Percentiles rank a stretch among this genome's conserved stretches.
Evolutionary conservation across 257 asterid species (phyloP).

Genomic region (Solanum stenotomum): DNA sequence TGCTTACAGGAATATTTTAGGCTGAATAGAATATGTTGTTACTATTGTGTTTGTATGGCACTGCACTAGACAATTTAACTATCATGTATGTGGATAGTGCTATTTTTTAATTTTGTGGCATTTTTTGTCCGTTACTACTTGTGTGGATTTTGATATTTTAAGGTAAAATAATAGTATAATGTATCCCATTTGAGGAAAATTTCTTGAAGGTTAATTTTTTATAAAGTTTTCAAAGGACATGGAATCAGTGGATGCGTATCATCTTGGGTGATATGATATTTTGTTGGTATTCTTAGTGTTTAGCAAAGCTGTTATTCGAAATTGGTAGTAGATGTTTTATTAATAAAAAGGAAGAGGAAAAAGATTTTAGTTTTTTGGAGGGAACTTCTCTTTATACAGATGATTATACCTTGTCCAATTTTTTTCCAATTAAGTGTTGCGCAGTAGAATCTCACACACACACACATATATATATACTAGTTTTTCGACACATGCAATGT

Average conservation of each 20-base stretch:
- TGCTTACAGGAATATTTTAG: constrained; percentile 68
- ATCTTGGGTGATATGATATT: not conserved
- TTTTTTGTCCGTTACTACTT: not conserved
- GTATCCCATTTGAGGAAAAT: not conserved
- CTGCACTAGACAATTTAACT: not conserved
- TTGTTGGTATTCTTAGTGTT: too few relatives aligned
- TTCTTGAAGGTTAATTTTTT: not conserved
- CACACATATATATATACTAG: too few relatives aligned
- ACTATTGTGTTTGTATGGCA: not conserved
- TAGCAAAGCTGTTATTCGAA: too few relatives aligned
- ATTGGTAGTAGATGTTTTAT: too few relatives aligned
- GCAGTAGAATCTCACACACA: too few relatives aligned
- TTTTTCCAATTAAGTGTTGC: too few relatives aligned
- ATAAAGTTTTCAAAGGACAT: not conserved
- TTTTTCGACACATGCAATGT: too few relatives aligned
- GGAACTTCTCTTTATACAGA: not conserved
- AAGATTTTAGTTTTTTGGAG: not conserved
- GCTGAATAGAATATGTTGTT: not conserved
- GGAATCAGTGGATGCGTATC: not conserved
- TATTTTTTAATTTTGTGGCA: not conserved
- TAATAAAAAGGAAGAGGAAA: not conserved
- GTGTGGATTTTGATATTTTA: not conserved
- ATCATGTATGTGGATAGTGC: not conserved
- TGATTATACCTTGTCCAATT: too few relatives aligned
- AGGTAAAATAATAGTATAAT: not conserved